Percentiles rank a stretch among this genome's conserved stretches.
These are phyloP conservation scores for Naematelia encephala DNA, from an alignment of 768 basidiomycete genomes.

Conservation along the genomic window DNA sequence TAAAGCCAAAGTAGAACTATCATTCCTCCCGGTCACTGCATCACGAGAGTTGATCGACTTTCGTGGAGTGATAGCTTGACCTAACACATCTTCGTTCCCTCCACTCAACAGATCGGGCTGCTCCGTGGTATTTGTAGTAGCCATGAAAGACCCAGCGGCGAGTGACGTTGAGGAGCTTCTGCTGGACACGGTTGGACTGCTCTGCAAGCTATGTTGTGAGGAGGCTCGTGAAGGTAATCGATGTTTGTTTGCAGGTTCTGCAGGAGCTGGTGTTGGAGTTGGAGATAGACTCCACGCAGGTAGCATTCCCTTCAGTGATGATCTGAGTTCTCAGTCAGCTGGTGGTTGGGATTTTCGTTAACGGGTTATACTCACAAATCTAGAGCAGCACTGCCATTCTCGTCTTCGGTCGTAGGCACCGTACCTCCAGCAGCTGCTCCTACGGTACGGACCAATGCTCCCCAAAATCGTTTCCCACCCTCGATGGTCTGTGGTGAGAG, in stretches of 20 bases:
- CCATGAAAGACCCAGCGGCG: too few relatives aligned
- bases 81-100: not conserved
- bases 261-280: not conserved
- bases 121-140: not conserved
- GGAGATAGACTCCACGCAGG: slow-evolving; percentile 1
- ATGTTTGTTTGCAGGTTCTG: not conserved
- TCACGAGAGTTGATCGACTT: not conserved
- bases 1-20: too few relatives aligned
- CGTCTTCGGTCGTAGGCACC: slow-evolving; percentile 15
- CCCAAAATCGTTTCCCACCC: slow-evolving; percentile 40
- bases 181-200: not conserved
- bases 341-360: not conserved
- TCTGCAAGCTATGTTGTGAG: not conserved
- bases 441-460: slow-evolving; percentile 37
- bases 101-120: not conserved
- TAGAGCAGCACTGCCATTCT: not conserved
- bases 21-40: too few relatives aligned
- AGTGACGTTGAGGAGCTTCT: not conserved
- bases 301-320: slow-evolving; percentile 8
- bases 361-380: slow-evolving; percentile 3
- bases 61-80: not conserved
- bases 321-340: not conserved
- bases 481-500: slow-evolving; percentile 22
- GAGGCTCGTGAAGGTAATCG: not conserved
- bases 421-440: slow-evolving; percentile 40